Conservation (phyloP, 768 basidiomycete genomes). For the Trametes cubensis region DNA sequence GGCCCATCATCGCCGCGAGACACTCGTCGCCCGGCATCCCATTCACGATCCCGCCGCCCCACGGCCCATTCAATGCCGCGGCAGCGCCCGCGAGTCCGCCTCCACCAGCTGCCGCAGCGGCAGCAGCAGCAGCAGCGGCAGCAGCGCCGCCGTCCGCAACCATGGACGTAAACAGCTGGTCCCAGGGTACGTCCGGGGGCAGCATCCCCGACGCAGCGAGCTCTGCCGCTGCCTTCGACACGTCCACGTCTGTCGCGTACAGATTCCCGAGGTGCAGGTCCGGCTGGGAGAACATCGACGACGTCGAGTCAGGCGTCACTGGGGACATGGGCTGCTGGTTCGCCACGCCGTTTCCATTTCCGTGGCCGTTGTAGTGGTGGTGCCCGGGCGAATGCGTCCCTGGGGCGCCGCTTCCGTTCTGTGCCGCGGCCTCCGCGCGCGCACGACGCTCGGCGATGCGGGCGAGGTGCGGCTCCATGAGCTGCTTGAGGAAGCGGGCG, state of each 20-base stretch:
- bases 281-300: constrained; percentile 3
- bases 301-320: constrained; percentile 5
- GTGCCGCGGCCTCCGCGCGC: neutral
- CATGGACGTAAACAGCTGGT: constrained; percentile 11
- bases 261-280: constrained; percentile 12
- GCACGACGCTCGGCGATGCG: constrained; percentile 15
- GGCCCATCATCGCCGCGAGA: constrained; percentile 24
- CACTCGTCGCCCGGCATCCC: constrained; percentile 24
- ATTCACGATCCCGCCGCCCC: constrained; percentile 5
- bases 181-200: constrained; percentile 11
- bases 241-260: constrained; percentile 21
- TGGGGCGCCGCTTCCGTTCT: neutral
- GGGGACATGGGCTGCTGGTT: constrained; percentile 9
- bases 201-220: constrained; percentile 16
- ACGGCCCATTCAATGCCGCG: constrained; percentile 10
- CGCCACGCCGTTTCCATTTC: neutral
- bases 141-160: neutral
- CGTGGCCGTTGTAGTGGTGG: neutral
- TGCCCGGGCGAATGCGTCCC: no score
- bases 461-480: constrained; percentile 24
- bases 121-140: neutral
- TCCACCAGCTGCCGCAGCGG: no score
- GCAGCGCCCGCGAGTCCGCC: neutral
- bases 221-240: constrained; percentile 19
- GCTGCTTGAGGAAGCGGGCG: constrained; percentile 29